Evolutionary conservation across 139 green algal genomes (phyloP).

Genomic region (Microglena sp.): DNA sequence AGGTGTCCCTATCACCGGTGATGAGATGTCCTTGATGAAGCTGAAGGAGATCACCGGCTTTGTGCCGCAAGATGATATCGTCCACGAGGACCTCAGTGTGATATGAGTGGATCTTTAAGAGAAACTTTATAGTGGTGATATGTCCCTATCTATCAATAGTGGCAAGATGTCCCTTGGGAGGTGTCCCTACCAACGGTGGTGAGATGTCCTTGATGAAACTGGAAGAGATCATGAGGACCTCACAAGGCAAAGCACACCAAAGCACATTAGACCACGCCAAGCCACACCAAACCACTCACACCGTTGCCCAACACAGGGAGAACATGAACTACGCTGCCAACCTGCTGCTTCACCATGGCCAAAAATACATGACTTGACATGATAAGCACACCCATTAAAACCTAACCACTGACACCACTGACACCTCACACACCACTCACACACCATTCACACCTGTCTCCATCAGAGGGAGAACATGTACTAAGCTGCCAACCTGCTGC

Average conservation of each 20-base stretch:
- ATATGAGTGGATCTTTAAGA: background rate
- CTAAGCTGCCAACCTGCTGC: conserved; percentile 24
- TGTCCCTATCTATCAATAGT: too few species aligned
- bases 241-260: too few species aligned
- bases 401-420: too few species aligned
- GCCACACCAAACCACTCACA: too few species aligned
- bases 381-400: too few species aligned
- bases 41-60: conserved; percentile 45
- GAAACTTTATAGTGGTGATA: background rate
- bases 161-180: too few species aligned
- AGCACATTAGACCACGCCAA: too few species aligned
- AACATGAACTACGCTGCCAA: conserved; percentile 34
- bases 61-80: conserved; percentile 54
- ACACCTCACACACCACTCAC: too few species aligned
- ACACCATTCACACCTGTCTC: too few species aligned
- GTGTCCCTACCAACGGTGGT: too few species aligned
- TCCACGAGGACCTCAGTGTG: conserved; percentile 13
- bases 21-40: conserved; percentile 14
- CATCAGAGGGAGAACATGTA: conserved; percentile 43
- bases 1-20: too few species aligned
- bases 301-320: conserved; percentile 21
- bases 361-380: too few species aligned
- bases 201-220: conserved; percentile 15
- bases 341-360: conserved; percentile 20
- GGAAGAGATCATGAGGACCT: conserved; percentile 23